These are phyloP conservation scores for Botrytis medusae DNA, from an alignment of 2,329 filamentous ascomycete genomes.

Conservation along the genomic window DNA sequence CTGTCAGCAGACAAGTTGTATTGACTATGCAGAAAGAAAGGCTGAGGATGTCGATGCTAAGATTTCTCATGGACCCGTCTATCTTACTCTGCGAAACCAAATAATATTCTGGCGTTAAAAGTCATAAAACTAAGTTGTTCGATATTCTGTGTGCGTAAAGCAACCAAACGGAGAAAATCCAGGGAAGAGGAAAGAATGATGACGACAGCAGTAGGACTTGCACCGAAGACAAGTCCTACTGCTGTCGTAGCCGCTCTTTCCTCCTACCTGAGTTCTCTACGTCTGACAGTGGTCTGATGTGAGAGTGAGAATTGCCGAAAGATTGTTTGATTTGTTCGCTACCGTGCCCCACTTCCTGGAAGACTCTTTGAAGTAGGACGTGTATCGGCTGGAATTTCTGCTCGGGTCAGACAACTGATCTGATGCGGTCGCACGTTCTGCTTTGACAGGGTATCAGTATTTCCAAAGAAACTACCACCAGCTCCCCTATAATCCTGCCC, in stretches of 20 bases:
- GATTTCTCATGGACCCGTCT: no score
- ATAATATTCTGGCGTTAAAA: no score
- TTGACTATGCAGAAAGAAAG: not conserved
- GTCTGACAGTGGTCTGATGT: not conserved
- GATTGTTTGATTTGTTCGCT: conserved; percentile 27
- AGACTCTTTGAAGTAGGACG: conserved; percentile 27
- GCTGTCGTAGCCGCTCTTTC: not conserved
- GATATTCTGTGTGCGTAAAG: not conserved
- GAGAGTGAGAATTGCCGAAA: not conserved
- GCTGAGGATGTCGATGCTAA: no score
- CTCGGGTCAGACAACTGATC: not conserved
- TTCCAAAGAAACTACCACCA: not conserved
- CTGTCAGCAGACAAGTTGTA: not conserved
- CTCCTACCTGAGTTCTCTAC: not conserved
- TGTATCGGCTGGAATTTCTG: not conserved
- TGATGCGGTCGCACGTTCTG: not conserved
- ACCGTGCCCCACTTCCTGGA: conserved; percentile 35
- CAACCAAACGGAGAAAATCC: not conserved
- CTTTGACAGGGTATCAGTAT: conserved; percentile 46
- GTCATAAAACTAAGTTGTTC: no score
- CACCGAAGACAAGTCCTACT: not conserved
- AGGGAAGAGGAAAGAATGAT: not conserved
- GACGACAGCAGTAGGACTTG: not conserved
- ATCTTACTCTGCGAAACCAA: no score
- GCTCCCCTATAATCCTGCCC: conserved; percentile 38